These are phyloP conservation scores for Phytophthora melonis DNA, from an alignment of 352 stramenopile genomes.

Conservation along the genomic window DNA sequence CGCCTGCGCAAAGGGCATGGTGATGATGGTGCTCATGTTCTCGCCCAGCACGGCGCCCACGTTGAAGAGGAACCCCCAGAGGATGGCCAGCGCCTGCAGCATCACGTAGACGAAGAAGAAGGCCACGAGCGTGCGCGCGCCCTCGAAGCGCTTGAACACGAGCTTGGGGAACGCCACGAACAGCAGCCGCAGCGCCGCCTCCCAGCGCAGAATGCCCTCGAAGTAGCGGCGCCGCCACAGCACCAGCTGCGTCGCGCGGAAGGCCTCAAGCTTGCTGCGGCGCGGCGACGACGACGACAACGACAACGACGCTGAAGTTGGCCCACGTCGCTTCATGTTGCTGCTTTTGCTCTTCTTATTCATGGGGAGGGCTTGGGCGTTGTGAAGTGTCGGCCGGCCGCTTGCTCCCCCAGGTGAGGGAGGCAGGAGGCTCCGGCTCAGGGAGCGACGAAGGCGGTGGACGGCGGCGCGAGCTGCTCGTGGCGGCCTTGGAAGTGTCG, in stretches of 20 bases:
- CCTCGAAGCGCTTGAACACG: conserved; percentile 59
- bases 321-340: conserved; percentile 16
- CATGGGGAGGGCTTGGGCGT: conserved; percentile 1
- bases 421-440: conserved; percentile 18
- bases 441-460: conserved; percentile 30
- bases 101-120: conserved; percentile 91
- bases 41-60: conserved; percentile 85
- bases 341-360: conserved; percentile 13
- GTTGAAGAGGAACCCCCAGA: conserved; percentile 90
- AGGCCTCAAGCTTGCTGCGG: conserved; percentile 24
- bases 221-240: conserved; percentile 69
- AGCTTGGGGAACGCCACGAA: conserved; percentile 68
- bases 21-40: conserved; percentile 89
- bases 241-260: conserved; percentile 36
- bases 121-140: conserved; percentile 63
- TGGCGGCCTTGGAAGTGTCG: not conserved
- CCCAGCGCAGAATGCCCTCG: conserved; percentile 75
- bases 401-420: conserved; percentile 18
- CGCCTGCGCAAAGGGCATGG: conserved; percentile 79
- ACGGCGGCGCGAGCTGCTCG: conserved; percentile 1
- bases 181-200: conserved; percentile 60
- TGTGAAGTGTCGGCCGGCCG: not conserved
- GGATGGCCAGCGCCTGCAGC: conserved; percentile 84
- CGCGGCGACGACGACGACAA: not conserved
- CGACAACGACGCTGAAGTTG: no score